Base-by-base conservation (phyloP, 371 early-diverging fungal species). In the Parasitella parasitica region DNA sequence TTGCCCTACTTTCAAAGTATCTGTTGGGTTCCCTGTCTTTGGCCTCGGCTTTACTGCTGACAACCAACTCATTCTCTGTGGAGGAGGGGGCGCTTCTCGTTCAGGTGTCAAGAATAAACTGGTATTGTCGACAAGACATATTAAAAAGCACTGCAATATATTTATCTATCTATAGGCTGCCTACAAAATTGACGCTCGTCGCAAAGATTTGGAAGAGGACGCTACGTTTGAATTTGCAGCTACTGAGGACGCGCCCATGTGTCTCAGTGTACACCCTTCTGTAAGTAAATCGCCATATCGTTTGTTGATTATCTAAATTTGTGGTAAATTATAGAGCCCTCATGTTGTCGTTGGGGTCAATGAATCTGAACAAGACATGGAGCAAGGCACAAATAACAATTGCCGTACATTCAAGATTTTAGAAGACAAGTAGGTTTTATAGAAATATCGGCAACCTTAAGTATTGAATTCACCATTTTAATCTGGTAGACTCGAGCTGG, bases 211-310 rank as follows among this genome's bases (percentile, higher is more conserved):
- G 13, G 78, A 79, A 22, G 71, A 68, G 36, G 68, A 77, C 28
- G 80, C 78, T 11, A 76, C 81, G 26, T 78, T 76, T 36, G 78
- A 83, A 2, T 68, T 91, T 48, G 76, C 73, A 39, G 66, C 71
- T 26, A 82, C 78, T 2, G 89, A 90, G 68, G 91, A 91, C 71
- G 89, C 90, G 4, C 90, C 89, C 30, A 90, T 89, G 81, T 86
- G 88, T 35, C 63, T 91, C 11, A 81, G 82, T 54, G 75, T 80
- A 20, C 89, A 89, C 72, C 89, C 90, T 30, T 75, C 58, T 54
- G 90, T 86, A 66, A 67, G 66, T 11, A 7, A 26, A 28, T 4
- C 3, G 32, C 11, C 11, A 6, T 9, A 41, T 20, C 20, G 18
- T 46, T 46, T 12, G 24, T 20, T 1, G 46, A 46, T n/a, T n/a